phyloP scores from a whole-genome alignment of 2,329 filamentous ascomycete species.

The Aspergillus tubingensis region DNA sequence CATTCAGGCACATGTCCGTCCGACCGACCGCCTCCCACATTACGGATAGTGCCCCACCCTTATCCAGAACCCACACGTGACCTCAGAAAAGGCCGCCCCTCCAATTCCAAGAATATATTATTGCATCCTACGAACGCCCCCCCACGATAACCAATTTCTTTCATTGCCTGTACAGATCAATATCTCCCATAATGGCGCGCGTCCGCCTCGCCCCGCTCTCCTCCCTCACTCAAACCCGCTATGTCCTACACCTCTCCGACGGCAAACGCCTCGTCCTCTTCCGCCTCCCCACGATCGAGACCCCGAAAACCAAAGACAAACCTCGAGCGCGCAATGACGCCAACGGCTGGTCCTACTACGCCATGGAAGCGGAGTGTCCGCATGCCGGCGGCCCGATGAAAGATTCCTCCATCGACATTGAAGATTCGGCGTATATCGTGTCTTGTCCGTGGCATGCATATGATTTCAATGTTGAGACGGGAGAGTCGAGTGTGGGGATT shows the following conservation, averaged over 20 bases:
- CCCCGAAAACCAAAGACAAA: slow-evolving; percentile 24
- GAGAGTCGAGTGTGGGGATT: slow-evolving; percentile 51
- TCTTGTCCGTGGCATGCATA: slow-evolving; percentile 54
- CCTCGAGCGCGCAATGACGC: slow-evolving; percentile 31
- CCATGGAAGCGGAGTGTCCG: slow-evolving; percentile 53
- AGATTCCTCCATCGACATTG: slow-evolving; percentile 50
- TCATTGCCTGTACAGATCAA: too few species aligned
- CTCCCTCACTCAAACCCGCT: slow-evolving; percentile 43
- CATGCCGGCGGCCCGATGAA: slow-evolving; percentile 51
- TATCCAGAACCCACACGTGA: neutral
- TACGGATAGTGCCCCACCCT: neutral
- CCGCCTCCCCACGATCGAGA: slow-evolving; percentile 46
- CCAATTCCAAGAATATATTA: neutral
- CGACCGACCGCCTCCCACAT: too few species aligned
- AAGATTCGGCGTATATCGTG: slow-evolving; percentile 51
- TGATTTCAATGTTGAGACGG: slow-evolving; percentile 53
- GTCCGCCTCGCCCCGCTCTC: slow-evolving; percentile 34
- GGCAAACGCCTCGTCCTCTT: slow-evolving; percentile 51
- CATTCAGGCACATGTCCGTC: neutral
- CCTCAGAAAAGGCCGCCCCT: neutral
- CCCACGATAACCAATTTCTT: neutral
- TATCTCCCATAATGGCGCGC: slow-evolving; percentile 14
- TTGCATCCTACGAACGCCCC: neutral
- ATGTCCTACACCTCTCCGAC: slow-evolving; percentile 47
- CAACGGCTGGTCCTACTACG: slow-evolving; percentile 50